A percentile compares a stretch with the other conserved stretches of the same genome.
These are phyloP conservation scores for Candida tammaniensis DNA, from an alignment of 805 yeast species.

Conservation along the genomic window DNA sequence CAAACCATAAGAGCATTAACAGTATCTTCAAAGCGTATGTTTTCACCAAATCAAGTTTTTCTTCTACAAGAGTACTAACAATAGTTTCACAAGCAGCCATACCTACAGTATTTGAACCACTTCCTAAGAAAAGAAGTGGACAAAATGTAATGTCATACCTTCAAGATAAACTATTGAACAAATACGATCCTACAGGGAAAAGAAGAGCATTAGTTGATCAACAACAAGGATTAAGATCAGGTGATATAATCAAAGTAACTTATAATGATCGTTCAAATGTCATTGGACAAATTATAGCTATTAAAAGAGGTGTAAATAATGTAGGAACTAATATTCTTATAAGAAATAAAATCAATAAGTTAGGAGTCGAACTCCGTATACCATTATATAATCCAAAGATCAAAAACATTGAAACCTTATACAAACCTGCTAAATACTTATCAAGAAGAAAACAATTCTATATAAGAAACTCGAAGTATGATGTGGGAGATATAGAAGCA, in stretches of 20 bases:
- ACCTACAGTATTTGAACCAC: constrained; percentile 49
- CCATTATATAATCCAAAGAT: constrained; percentile 80
- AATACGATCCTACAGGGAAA: constrained; percentile 68
- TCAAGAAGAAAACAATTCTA: constrained; percentile 84
- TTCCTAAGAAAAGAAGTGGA: constrained; percentile 49
- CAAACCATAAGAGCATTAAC: too few species aligned
- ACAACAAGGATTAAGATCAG: constrained; percentile 56
- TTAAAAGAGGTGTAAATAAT: constrained; percentile 59
- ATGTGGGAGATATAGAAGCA: constrained; percentile 66
- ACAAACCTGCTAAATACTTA: constrained; percentile 71
- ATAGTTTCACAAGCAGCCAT: constrained; percentile 2
- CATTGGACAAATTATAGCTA: constrained; percentile 75
- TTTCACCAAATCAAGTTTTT: too few species aligned
- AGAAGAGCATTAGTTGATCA: constrained; percentile 31
- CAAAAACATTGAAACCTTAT: constrained; percentile 70
- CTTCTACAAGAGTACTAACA: constrained; percentile 2
- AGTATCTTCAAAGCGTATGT: too few species aligned
- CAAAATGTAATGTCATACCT: constrained; percentile 42
- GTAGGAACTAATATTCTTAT: constrained; percentile 73
- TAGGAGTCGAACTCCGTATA: constrained; percentile 83
- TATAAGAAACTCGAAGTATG: constrained; percentile 75
- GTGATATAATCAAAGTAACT: constrained; percentile 76
- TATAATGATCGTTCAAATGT: constrained; percentile 67
- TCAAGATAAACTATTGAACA: constrained; percentile 49
- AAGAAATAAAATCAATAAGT: constrained; percentile 75